Evolutionary conservation across 768 basidiomycete genomes (phyloP), one percentile per base, ranked within the genome.

Genomic region (Nevesoporus exiguus): DNA sequence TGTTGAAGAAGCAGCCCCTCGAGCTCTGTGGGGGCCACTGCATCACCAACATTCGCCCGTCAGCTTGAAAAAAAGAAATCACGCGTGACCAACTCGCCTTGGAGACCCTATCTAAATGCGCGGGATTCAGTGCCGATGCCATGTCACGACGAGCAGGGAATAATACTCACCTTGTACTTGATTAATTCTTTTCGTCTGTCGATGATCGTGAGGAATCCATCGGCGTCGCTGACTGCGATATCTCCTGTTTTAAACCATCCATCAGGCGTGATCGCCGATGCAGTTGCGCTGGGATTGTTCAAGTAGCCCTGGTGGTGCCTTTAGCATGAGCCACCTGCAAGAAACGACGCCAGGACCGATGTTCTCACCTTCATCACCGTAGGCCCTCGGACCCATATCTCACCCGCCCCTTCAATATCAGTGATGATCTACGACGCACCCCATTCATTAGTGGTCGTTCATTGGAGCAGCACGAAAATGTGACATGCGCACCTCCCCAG

Each of bases 211-310:
- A 84, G 90, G 64, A 77, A 88, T 0, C 91, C 93, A 0, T 91
- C 83, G 3, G 68, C 53, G 56, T 92, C 87, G 13, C 81, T 71
- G 17, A 77, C 66, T 2, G 80, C 88, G 47, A 95, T 80, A 66
- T 96, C 93, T 1, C 93, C 92, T 0, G 93, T 94, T 76, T 88
- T 91, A 74, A 93, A 85, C 90, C 90, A 97, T 3, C 82, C 79
- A 46, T 90, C 86, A 0, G 70, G 68, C 0, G 86, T 89, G 59
- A 95, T 85, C 7, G 84, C 71, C 14, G 83, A 78, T 22, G 74
- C 71, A 2, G 91, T 95, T 4, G 92, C 90, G 29, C 74, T 72
- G 3, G 75, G 72, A 56, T 94, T 90, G 60, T 84, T 84, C 57
- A 87, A 70, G 62, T 94, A 94, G 10, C 92, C 90, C 84, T 85